Evolutionary conservation across 2,329 filamentous ascomycete species (phyloP).

Genomic region (Ophiocordyceps sinensis): DNA sequence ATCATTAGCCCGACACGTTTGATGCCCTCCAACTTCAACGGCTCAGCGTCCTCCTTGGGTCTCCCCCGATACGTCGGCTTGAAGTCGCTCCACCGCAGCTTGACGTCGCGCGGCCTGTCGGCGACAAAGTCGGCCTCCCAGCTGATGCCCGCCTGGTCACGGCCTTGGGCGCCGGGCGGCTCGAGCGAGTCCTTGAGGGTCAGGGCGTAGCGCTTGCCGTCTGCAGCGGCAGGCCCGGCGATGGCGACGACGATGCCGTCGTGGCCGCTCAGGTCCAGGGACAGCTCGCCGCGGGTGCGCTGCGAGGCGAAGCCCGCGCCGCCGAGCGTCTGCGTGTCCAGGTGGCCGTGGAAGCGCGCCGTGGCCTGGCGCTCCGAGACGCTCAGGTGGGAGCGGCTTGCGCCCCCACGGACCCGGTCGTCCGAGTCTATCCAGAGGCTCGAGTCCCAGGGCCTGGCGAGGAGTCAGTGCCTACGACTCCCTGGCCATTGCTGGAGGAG

Average conservation of each 20-base stretch:
- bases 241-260: conserved; percentile 45
- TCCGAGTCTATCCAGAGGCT: conserved; percentile 55
- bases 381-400: conserved; percentile 40
- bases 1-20: conserved; percentile 66
- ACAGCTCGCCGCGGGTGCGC: conserved; percentile 43
- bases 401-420: conserved; percentile 64
- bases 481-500: not conserved
- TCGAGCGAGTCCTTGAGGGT: conserved; percentile 58
- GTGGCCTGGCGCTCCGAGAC: conserved; percentile 13
- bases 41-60: conserved; percentile 42
- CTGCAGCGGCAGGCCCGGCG: conserved; percentile 21
- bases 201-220: conserved; percentile 58
- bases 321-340: conserved; percentile 62
- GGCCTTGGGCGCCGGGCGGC: conserved; percentile 41
- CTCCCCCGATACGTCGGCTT: conserved; percentile 61
- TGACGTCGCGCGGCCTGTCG: conserved; percentile 23
- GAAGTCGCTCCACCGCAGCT: conserved; percentile 50
- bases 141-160: conserved; percentile 57
- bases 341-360: conserved; percentile 50
- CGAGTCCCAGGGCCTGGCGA: conserved; percentile 40
- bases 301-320: conserved; percentile 76
- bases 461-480: not conserved
- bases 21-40: conserved; percentile 44
- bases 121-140: conserved; percentile 59
- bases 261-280: conserved; percentile 50